Percentiles rank a stretch among this genome's conserved stretches.
phyloP scores from a whole-genome alignment of 2,329 filamentous ascomycete species.

The Didymella pinodella region DNA sequence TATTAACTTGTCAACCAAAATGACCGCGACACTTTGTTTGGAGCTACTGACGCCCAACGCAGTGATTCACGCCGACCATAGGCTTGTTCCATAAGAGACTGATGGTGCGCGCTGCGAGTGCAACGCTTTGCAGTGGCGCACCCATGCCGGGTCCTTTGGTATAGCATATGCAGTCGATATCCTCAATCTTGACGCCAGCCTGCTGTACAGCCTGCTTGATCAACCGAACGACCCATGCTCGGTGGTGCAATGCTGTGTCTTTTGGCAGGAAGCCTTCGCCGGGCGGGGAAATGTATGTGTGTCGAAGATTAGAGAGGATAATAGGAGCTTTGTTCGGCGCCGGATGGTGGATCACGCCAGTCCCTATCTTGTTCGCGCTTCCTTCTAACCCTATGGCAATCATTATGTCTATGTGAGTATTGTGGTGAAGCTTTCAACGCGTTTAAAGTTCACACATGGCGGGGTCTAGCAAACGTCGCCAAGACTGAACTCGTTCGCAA shows the following conservation, averaged over 20 bases:
- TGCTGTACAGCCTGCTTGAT: constrained; percentile 79
- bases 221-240: constrained; percentile 81
- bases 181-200: constrained; percentile 61
- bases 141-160: constrained; percentile 97
- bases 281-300: constrained; percentile 91
- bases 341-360: constrained; percentile 87
- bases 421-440: constrained; percentile 11
- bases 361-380: constrained; percentile 96
- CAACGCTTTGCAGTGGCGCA: constrained; percentile 85
- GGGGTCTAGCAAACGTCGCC: constrained; percentile 27
- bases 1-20: constrained; percentile 16
- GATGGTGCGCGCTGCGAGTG: constrained; percentile 83
- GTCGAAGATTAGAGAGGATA: constrained; percentile 89
- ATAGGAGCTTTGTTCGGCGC: constrained; percentile 55
- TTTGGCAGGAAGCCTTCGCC: constrained; percentile 96
- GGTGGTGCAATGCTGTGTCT: constrained; percentile 93
- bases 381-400: constrained; percentile 83
- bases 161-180: constrained; percentile 93
- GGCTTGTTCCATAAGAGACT: constrained; percentile 84
- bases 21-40: too few relatives aligned
- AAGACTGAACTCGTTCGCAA: constrained; percentile 34
- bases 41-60: constrained; percentile 75
- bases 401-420: constrained; percentile 52
- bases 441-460: constrained; percentile 24
- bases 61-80: constrained; percentile 97